Conservation (phyloP, 345 rosid species). For the Lagerstroemia speciosa region DNA sequence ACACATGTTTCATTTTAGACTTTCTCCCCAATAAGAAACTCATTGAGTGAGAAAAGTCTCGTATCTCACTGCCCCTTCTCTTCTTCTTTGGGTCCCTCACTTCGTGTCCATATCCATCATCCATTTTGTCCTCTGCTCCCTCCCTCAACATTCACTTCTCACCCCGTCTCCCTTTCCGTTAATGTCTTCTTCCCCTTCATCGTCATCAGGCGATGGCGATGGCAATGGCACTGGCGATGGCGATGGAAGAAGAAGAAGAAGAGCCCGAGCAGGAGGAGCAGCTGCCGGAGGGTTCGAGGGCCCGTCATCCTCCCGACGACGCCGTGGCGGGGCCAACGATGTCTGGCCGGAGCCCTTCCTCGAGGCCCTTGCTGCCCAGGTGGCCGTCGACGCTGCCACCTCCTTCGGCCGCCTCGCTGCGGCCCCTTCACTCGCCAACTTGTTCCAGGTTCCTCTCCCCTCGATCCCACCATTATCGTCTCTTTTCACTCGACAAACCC, state of each 20-base stretch:
- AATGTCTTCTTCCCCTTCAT: slow-evolving; percentile 12
- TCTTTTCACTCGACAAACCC: too few species aligned
- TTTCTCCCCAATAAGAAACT: too few species aligned
- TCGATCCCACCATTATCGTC: too few species aligned
- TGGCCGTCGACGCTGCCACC: slow-evolving; percentile 54
- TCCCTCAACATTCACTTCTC: neutral
- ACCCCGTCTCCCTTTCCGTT: neutral
- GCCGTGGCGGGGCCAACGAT: slow-evolving; percentile 45
- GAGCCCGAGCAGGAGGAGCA: slow-evolving; percentile 19
- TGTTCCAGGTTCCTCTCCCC: slow-evolving; percentile 59
- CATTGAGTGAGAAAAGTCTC: neutral
- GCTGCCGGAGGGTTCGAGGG: slow-evolving; percentile 42
- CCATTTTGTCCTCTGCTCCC: slow-evolving; percentile 10
- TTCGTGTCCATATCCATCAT: neutral
- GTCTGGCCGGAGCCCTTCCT: slow-evolving; percentile 92
- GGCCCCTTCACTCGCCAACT: slow-evolving; percentile 65
- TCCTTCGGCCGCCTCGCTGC: slow-evolving; percentile 59
- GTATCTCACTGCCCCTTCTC: slow-evolving; percentile 5
- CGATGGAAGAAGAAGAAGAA: slow-evolving; percentile 3
- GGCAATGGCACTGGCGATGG: slow-evolving; percentile 15
- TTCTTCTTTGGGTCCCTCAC: slow-evolving; percentile 52
- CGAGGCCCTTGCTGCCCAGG: slow-evolving; percentile 73
- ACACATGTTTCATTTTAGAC: too few species aligned
- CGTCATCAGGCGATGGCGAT: slow-evolving; percentile 23
- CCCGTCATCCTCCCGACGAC: slow-evolving; percentile 48